Base-by-base conservation (phyloP, 2,329 filamentous ascomycete species). In the Thermothelomyces thermophilus region DNA sequence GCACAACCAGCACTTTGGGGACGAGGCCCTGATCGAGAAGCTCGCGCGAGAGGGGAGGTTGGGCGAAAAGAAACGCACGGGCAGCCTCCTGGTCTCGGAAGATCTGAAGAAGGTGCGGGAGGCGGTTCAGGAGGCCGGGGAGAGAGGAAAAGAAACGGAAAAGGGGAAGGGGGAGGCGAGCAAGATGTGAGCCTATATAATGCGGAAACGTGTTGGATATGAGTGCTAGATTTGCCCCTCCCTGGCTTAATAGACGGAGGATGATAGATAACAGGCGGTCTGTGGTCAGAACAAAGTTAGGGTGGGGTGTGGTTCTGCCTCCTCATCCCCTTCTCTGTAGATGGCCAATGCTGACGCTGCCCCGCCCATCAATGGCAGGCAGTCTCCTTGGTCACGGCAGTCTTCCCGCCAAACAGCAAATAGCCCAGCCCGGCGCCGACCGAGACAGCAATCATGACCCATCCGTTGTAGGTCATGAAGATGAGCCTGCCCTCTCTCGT, bases 401-500 rank as follows among this genome's bases (percentile, higher is more conserved):
- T 82, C 47, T 75, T 73, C 49, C 81, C 78, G 14, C 87, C 86
- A 70, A 96, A 98, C 39, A 85, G 61, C 53, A 95, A 65, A 65
- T 95, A 96, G 37, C 93, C 93, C 39, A 95, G 68, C 58, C 94
- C 95, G 0, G 91, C 90, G 14, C 93, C 93, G 9, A 94, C 73
- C 0, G 86, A 86, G 14, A 97, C 90, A 3, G 91, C 80, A 58
- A 95, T 70, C 93, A 98, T 98, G 59, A 98, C 83, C 84, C 87
- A 95, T 50, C 93, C 93, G 63, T 98, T 98, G 72, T 98, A 98
- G n/a, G 93, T 98, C 93, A 98, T 98, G 70, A 98, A 98, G 19
- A 98, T 72, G 54, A 98, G 76, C 93, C 91, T 97, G n/a, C 11
- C n/a, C n/a, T n/a, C n/a, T n/a, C n/a, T n/a, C n/a, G n/a, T n/a